Evolutionary conservation across 208 protist genomes (phyloP).

Genomic region (Herpetomonas samuelpessoai): DNA sequence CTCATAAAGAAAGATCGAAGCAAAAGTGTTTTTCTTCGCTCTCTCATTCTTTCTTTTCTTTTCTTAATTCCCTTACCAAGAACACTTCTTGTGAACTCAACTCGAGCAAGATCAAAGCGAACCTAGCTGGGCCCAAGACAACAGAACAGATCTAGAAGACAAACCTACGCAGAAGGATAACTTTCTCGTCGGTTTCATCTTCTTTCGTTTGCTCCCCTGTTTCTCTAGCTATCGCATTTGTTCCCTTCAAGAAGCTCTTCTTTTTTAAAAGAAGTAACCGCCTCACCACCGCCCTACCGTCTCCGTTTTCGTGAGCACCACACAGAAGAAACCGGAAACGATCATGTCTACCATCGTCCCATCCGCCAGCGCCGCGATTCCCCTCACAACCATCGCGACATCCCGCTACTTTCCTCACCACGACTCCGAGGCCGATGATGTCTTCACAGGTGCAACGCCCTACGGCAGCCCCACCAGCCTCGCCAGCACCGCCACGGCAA

Average conservation of each 20-base stretch:
- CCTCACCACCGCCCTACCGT: no score
- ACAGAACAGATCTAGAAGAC: conserved; percentile 15
- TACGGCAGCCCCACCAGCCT: not conserved
- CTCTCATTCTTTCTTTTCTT: conserved; percentile 11
- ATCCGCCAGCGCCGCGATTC: not conserved
- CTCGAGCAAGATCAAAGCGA: not conserved
- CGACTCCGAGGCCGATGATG: no score
- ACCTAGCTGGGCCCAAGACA: conserved; percentile 17
- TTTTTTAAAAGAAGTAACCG: no score
- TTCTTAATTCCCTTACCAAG: no score
- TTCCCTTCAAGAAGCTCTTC: conserved; percentile 6
- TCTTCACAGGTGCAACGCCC: no score
- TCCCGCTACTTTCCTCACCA: no score
- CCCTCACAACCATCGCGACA: not conserved
- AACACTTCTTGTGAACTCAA: no score
- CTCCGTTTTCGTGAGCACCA: no score
- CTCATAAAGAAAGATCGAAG: conserved; percentile 11
- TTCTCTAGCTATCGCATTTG: conserved; percentile 2
- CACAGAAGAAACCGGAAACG: no score
- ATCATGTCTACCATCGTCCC: not conserved
- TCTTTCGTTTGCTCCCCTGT: not conserved
- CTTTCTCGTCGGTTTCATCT: not conserved
- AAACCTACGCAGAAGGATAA: not conserved
- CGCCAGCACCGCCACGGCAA: no score
- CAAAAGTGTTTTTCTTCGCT: conserved; percentile 15